Evolutionary conservation across 2,329 filamentous ascomycete species (phyloP).

Genomic region (Xylaria sp.): DNA sequence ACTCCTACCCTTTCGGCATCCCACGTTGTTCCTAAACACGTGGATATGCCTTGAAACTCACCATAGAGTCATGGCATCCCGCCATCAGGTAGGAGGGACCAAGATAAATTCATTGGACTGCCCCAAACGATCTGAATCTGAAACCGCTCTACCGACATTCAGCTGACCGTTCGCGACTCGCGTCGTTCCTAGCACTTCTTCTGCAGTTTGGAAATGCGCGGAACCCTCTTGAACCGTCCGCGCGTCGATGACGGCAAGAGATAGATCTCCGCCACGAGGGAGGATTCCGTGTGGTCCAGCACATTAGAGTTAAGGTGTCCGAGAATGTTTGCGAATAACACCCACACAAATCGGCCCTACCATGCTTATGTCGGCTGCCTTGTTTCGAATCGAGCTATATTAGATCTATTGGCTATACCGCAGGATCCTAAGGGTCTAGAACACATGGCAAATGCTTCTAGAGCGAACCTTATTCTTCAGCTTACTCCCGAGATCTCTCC

Average conservation of each 20-base stretch:
- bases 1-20: not conserved
- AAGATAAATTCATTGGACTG: not conserved
- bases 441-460: constrained; percentile 13
- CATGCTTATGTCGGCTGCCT: not conserved
- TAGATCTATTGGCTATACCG: not conserved
- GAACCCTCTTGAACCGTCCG: not conserved
- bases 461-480: constrained; percentile 10
- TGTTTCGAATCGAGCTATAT: not conserved
- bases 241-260: not conserved
- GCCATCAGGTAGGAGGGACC: not conserved
- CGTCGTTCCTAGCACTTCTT: not conserved
- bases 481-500: not conserved
- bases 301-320: constrained; percentile 1
- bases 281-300: not conserved
- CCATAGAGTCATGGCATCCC: constrained; percentile 9
- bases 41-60: constrained; percentile 3
- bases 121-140: not conserved
- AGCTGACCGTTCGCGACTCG: not conserved
- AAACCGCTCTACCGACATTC: not conserved
- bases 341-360: not conserved
- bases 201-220: not conserved
- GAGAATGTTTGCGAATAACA: not conserved
- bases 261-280: not conserved
- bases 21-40: constrained; percentile 7
- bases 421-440: not conserved